Conservation (phyloP, 345 rosid species). For the Stellera chamaejasme region DNA sequence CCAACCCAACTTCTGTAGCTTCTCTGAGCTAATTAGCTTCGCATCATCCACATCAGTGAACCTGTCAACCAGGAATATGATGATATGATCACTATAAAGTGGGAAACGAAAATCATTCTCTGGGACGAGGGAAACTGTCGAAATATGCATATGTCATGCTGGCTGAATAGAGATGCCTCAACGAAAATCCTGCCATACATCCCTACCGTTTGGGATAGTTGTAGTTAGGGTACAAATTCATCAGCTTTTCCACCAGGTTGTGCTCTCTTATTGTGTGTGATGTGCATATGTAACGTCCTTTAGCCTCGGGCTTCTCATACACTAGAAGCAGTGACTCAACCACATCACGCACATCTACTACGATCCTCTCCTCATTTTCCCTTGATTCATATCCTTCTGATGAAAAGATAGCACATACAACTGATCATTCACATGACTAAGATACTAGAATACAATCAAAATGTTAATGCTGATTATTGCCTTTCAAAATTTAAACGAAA, state of each 20-base stretch:
- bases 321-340: conserved; percentile 51
- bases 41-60: conserved; percentile 20
- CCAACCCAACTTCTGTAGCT: conserved; percentile 49
- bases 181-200: too few relatives aligned
- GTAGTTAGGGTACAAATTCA: conserved; percentile 39
- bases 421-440: not conserved
- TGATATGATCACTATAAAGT: not conserved
- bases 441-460: not conserved
- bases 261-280: conserved; percentile 19
- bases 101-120: too few relatives aligned
- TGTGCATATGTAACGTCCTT: conserved; percentile 62
- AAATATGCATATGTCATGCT: not conserved
- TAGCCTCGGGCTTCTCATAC: conserved; percentile 51
- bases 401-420: not conserved
- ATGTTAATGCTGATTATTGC: too few relatives aligned
- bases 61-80: conserved; percentile 17
- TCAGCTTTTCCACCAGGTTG: conserved; percentile 39
- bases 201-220: conserved; percentile 47
- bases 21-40: conserved; percentile 23
- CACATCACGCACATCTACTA: conserved; percentile 59
- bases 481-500: too few relatives aligned
- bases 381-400: conserved; percentile 2
- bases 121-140: too few relatives aligned
- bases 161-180: too few relatives aligned
- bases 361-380: not conserved